Conservation (phyloP, 164 flowering plant genomes). For the Liriodendron chinense region DNA sequence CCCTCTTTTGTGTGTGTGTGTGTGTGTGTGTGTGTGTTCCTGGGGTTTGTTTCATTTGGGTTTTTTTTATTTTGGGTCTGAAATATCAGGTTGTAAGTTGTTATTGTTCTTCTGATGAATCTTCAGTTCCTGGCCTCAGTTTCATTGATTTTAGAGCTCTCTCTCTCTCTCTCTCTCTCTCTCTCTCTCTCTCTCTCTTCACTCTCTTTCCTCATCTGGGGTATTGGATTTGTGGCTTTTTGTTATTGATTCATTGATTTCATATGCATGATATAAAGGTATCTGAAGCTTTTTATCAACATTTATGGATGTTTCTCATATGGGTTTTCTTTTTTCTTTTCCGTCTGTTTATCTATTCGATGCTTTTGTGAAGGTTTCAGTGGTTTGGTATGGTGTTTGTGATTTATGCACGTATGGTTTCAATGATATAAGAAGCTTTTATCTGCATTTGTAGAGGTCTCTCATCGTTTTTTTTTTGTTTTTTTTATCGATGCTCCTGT, state of each 20-base stretch:
- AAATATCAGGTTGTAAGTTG: constrained; percentile 2
- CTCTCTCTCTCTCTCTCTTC: not conserved
- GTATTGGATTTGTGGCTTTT: not conserved
- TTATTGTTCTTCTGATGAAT: constrained; percentile 11
- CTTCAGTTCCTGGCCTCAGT: not conserved
- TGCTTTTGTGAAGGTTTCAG: not conserved
- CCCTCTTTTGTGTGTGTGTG: not conserved
- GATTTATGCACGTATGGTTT: no score
- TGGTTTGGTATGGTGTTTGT: not conserved
- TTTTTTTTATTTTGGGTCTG: not conserved
- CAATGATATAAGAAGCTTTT: no score
- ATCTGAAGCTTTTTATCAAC: not conserved
- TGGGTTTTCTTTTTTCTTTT: constrained; percentile 11
- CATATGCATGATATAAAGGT: not conserved
- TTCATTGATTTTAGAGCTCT: not conserved
- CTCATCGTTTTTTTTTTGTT: no score
- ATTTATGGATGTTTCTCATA: constrained; percentile 5
- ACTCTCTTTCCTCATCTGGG: not conserved
- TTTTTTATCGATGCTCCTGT: no score
- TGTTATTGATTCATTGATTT: not conserved
- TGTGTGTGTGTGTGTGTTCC: not conserved
- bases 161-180: not conserved
- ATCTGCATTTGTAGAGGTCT: no score
- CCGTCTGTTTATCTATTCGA: not conserved
- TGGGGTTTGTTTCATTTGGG: constrained; percentile 7